A percentile compares a stretch with the other conserved stretches of the same genome.
These are phyloP conservation scores for Boletus reticulatus DNA, from an alignment of 768 basidiomycete species.

Conservation along the genomic window DNA sequence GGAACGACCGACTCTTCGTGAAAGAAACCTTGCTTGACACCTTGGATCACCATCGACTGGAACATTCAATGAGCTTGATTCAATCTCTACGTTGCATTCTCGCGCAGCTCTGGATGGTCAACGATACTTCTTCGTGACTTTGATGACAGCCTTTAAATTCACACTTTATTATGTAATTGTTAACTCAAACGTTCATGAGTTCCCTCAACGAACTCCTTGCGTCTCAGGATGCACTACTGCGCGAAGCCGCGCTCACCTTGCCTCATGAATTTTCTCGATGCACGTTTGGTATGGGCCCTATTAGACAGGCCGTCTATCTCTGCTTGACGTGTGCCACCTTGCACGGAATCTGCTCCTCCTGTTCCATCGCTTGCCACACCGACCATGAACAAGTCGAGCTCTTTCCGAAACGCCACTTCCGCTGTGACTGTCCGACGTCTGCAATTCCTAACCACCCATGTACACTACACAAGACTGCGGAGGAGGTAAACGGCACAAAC, in stretches of 20 bases:
- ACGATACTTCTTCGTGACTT: too few species aligned
- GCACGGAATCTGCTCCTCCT: constrained; percentile 77
- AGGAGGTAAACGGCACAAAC: constrained; percentile 59
- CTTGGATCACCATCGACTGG: too few species aligned
- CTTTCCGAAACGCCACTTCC: constrained; percentile 81
- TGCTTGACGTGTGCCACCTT: constrained; percentile 69
- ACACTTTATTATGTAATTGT: background rate
- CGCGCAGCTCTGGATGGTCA: too few species aligned
- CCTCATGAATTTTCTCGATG: constrained; percentile 64
- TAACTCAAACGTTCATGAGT: constrained; percentile 31
- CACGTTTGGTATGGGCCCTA: constrained; percentile 55
- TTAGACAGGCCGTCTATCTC: constrained; percentile 80
- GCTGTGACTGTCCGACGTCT: constrained; percentile 81
- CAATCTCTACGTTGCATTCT: too few species aligned
- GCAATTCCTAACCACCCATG: constrained; percentile 55
- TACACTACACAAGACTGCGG: constrained; percentile 52
- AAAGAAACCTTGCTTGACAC: too few species aligned
- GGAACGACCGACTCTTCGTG: too few species aligned
- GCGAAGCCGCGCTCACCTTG: constrained; percentile 48
- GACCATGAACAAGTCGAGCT: constrained; percentile 85
- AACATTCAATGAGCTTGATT: too few species aligned
- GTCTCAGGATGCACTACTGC: constrained; percentile 29
- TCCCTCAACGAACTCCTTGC: constrained; percentile 29
- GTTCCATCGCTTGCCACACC: constrained; percentile 84
- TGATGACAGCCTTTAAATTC: too few species aligned